Percentiles rank a stretch among this genome's conserved stretches.
Evolutionary conservation across 805 yeast species (phyloP).

Genomic region (Candida nemodendra): DNA sequence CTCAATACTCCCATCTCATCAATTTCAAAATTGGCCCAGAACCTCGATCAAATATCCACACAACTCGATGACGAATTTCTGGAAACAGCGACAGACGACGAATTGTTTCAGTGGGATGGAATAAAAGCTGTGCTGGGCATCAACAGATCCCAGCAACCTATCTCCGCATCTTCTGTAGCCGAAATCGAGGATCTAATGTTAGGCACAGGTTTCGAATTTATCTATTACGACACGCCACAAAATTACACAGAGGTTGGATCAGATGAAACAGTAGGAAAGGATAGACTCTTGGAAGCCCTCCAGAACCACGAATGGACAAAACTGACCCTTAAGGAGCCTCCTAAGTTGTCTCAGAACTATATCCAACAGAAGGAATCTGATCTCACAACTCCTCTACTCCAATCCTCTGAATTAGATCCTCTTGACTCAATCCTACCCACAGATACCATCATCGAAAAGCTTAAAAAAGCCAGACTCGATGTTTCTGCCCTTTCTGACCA

Average conservation of each 20-base stretch:
- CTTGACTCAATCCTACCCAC: slow-evolving; percentile 24
- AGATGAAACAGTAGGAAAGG: slow-evolving; percentile 39
- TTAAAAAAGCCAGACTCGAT: slow-evolving; percentile 37
- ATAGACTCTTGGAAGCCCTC: slow-evolving; percentile 39
- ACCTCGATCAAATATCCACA: slow-evolving; percentile 20
- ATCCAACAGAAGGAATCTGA: background rate
- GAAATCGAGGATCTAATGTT: slow-evolving; percentile 41
- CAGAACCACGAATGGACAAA: slow-evolving; percentile 45
- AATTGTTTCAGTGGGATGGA: slow-evolving; percentile 33
- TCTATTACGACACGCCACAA: slow-evolving; percentile 34
- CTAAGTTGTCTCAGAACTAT: background rate
- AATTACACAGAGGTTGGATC: slow-evolving; percentile 28
- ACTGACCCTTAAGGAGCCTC: slow-evolving; percentile 12
- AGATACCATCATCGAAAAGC: slow-evolving; percentile 32
- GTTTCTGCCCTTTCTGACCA: slow-evolving; percentile 23
- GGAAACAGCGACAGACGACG: slow-evolving; percentile 9
- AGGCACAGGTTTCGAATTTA: slow-evolving; percentile 42
- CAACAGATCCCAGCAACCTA: slow-evolving; percentile 3
- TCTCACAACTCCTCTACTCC: slow-evolving; percentile 1
- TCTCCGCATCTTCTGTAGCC: slow-evolving; percentile 12
- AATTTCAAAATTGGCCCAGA: slow-evolving; percentile 13
- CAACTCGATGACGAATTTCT: slow-evolving; percentile 26
- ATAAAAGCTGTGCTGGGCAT: slow-evolving; percentile 38
- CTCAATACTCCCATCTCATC: slow-evolving; percentile 7
- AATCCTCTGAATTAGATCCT: background rate